Percentiles rank a stretch among this genome's conserved stretches.
These are phyloP conservation scores for Epichloe aotearoae DNA, from an alignment of 2,329 filamentous ascomycete species.

Conservation along the genomic window DNA sequence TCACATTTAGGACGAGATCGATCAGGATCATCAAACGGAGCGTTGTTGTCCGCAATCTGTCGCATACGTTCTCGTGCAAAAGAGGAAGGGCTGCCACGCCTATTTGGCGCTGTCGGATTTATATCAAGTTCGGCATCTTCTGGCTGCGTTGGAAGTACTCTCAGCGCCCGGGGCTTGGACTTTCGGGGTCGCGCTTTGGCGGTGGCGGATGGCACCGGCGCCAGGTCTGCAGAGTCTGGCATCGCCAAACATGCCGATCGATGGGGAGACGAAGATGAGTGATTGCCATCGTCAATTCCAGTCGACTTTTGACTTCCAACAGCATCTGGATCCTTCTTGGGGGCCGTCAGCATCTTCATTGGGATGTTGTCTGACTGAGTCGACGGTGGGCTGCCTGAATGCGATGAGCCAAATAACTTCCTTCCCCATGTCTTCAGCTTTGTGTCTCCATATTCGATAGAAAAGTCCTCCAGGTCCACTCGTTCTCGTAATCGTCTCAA, in stretches of 20 bases:
- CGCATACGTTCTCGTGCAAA: conserved; percentile 31
- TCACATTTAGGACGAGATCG: conserved; percentile 26
- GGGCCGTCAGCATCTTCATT: conserved; percentile 12
- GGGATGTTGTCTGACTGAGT: conserved; percentile 12
- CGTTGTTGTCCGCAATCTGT: conserved; percentile 28
- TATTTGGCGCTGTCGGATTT: conserved; percentile 14
- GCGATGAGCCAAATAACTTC: conserved; percentile 19
- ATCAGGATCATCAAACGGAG: conserved; percentile 30
- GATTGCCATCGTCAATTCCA: background rate
- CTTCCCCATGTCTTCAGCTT: conserved; percentile 24
- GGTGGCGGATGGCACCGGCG: conserved; percentile 8
- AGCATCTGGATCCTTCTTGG: conserved; percentile 1
- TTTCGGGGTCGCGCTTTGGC: conserved; percentile 14
- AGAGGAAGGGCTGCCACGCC: conserved; percentile 28
- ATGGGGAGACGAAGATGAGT: background rate
- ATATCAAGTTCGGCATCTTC: conserved; percentile 20
- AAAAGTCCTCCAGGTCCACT: conserved; percentile 28
- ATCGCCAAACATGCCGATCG: conserved; percentile 5
- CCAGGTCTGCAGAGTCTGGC: conserved; percentile 7
- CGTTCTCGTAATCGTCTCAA: conserved; percentile 47
- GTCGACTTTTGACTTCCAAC: background rate
- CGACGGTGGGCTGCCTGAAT: conserved; percentile 7
- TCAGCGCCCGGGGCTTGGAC: conserved; percentile 17
- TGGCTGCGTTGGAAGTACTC: conserved; percentile 24
- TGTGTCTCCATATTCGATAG: conserved; percentile 18